phyloP scores from a whole-genome alignment of 805 yeast species.

The Candida rishiriensis region DNA sequence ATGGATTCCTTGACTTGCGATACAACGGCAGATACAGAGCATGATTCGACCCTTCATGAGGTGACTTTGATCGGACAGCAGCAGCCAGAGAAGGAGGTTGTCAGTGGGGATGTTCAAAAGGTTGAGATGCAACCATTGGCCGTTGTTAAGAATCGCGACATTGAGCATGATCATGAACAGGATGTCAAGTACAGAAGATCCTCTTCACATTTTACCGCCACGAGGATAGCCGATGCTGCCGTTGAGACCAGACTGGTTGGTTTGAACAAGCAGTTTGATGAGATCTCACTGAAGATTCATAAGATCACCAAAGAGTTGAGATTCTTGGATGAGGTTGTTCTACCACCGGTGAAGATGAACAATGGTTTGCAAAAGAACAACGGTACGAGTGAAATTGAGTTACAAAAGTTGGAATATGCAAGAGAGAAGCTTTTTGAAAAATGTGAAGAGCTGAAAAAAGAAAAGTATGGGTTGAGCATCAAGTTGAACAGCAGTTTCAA shows the following conservation, averaged over 20 bases:
- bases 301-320: slow-evolving; percentile 29
- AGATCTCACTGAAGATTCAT: slow-evolving; percentile 17
- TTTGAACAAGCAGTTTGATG: slow-evolving; percentile 13
- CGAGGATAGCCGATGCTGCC: slow-evolving; percentile 11
- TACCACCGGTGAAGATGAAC: slow-evolving; percentile 6
- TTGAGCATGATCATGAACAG: slow-evolving; percentile 14
- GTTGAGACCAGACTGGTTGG: slow-evolving; percentile 15
- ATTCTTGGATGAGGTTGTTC: slow-evolving; percentile 27
- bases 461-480: slow-evolving; percentile 28
- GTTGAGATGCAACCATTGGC: slow-evolving; percentile 8
- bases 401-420: slow-evolving; percentile 26
- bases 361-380: neutral
- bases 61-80: neutral
- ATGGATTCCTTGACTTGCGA: slow-evolving; percentile 17
- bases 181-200: slow-evolving; percentile 18
- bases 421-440: slow-evolving; percentile 25
- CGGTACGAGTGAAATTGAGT: slow-evolving; percentile 12
- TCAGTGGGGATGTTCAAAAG: too few relatives aligned
- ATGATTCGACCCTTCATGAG: slow-evolving; percentile 9
- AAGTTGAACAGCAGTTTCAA: slow-evolving; percentile 24
- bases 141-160: slow-evolving; percentile 16
- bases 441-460: slow-evolving; percentile 23
- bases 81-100: neutral
- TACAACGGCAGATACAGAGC: slow-evolving; percentile 20
- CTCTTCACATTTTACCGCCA: slow-evolving; percentile 25